Evolutionary conservation across 345 rosid genomes (phyloP).

Genomic region (Syzygium grande): DNA sequence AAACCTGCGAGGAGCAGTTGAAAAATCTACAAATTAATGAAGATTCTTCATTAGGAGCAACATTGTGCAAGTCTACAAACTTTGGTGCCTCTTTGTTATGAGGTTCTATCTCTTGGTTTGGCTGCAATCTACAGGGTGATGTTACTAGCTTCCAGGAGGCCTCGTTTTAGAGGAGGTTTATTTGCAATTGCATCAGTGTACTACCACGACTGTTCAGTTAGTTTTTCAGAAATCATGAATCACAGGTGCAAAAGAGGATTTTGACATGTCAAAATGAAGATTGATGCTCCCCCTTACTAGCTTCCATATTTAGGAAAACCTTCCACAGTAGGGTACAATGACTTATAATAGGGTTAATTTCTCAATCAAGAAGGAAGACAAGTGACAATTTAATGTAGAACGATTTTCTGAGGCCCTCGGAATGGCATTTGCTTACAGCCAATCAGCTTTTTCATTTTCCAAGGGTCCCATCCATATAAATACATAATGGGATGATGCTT

Average conservation of each 20-base stretch:
- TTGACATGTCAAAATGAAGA: neutral
- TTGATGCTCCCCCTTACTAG: neutral
- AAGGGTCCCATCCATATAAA: neutral
- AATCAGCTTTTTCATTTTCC: neutral
- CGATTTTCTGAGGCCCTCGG: neutral
- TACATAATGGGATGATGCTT: neutral
- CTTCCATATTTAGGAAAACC: neutral
- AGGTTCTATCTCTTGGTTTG: neutral
- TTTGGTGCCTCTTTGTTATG: neutral
- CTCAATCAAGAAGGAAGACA: neutral
- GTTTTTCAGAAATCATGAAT: neutral
- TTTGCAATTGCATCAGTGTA: neutral
- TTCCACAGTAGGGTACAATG: neutral
- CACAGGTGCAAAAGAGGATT: neutral
- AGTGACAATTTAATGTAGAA: neutral
- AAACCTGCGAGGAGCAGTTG: neutral
- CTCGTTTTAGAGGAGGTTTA: neutral
- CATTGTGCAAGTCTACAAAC: neutral
- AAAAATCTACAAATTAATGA: neutral
- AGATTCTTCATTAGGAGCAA: neutral
- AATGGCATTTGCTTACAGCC: neutral
- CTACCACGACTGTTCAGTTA: neutral
- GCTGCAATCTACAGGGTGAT: neutral
- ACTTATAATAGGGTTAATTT: too few species aligned
- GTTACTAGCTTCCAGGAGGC: neutral